Conservation (phyloP, 257 asterid genomes). For the Cinchona pubescens region DNA sequence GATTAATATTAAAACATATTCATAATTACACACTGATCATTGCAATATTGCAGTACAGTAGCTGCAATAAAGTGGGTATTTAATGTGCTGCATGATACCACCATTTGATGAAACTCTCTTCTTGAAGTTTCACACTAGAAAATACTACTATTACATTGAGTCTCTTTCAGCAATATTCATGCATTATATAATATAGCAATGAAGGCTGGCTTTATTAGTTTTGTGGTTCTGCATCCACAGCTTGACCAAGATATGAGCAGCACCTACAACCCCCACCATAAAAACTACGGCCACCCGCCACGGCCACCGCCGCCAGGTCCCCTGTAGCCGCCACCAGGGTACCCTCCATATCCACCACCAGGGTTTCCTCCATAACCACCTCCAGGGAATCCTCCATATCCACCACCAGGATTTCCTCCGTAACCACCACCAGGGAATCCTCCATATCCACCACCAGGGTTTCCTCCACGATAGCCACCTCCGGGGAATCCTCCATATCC, state of each 20-base stretch:
- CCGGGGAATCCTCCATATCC: slow-evolving; percentile 27
- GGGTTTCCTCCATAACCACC: neutral
- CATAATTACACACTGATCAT: too few species aligned
- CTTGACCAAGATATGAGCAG: slow-evolving; percentile 23
- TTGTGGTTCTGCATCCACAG: neutral
- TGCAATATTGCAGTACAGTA: too few species aligned
- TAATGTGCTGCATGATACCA: too few species aligned
- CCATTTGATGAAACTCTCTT: too few species aligned
- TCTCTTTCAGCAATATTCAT: too few species aligned
- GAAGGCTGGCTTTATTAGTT: neutral
- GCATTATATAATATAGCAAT: too few species aligned
- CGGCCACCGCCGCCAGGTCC: neutral
- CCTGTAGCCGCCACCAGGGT: neutral
- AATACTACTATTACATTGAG: too few species aligned
- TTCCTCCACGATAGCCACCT: neutral
- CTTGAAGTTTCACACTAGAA: too few species aligned
- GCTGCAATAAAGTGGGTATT: too few species aligned
- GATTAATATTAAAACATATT: too few species aligned
- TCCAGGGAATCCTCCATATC: slow-evolving; percentile 21
- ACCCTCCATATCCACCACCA: too few species aligned
- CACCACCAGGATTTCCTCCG: neutral
- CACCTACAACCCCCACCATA: slow-evolving; percentile 14
- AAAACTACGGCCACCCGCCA: neutral
- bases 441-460: neutral
- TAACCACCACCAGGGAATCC: slow-evolving; percentile 6